Percentiles rank a stretch among this genome's conserved stretches.
Evolutionary conservation across 1,139 yeast genomes (phyloP).

Genomic region (Casaregolazyma lundiana): DNA sequence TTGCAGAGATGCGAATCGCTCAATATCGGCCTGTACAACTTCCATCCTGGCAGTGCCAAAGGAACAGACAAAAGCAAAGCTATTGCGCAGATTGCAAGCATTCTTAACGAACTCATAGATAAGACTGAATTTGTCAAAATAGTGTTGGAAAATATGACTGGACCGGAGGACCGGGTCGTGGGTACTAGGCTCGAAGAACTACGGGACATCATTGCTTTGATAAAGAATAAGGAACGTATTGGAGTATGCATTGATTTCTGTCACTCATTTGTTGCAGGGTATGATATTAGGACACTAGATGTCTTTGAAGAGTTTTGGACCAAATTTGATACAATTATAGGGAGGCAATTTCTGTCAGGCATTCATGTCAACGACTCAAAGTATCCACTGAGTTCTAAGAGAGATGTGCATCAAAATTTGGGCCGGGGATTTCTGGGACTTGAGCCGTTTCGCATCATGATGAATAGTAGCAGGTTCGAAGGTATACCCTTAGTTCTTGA

Average conservation of each 20-base stretch:
- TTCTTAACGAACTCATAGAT: conserved; percentile 70
- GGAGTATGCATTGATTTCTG: conserved; percentile 97
- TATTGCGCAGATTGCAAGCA: conserved; percentile 62
- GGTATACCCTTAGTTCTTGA: conserved; percentile 81
- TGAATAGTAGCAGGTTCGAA: conserved; percentile 60
- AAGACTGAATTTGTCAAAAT: conserved; percentile 76
- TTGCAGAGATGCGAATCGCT: conserved; percentile 78
- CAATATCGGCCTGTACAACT: conserved; percentile 80
- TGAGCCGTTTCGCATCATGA: conserved; percentile 72
- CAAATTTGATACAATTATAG: conserved; percentile 66
- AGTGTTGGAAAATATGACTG: conserved; percentile 97
- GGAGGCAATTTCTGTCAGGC: conserved; percentile 69
- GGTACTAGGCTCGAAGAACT: conserved; percentile 81
- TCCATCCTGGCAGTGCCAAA: conserved; percentile 92
- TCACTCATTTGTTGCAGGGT: conserved; percentile 95
- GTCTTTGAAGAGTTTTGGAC: conserved; percentile 64
- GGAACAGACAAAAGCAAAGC: conserved; percentile 60
- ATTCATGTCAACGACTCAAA: conserved; percentile 92
- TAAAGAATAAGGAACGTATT: conserved; percentile 72
- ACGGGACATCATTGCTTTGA: conserved; percentile 63
- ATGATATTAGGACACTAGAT: conserved; percentile 63
- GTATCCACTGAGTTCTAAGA: conserved; percentile 84
- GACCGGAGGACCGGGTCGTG: conserved; percentile 77
- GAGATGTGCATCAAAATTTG: conserved; percentile 85
- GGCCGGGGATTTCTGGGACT: conserved; percentile 89